Base-by-base conservation (phyloP, 257 asterid species). In the Thymus mandschuricus region DNA sequence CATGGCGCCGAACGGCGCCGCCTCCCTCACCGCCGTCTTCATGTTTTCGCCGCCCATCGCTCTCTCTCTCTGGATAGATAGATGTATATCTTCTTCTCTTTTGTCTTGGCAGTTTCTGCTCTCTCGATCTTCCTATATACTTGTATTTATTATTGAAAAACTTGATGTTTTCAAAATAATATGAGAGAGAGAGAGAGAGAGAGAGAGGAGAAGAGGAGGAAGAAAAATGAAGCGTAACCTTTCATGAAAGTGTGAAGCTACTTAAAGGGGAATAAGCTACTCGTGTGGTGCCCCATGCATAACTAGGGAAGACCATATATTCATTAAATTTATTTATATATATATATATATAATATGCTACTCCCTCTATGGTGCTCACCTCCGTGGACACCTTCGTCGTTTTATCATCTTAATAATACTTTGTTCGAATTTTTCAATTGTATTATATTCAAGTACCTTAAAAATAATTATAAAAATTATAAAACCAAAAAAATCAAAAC, bases 261-360 rank as follows among this genome's bases (percentile, higher is more conserved):
- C 82, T 81, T 74, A 43, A 33, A 48, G 68, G 92, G 67, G 97
- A 88, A 82, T 27, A 61, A 77, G 97, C 96, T 78, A 88, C 95
- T 88, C 97, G 97, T 44, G 81, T 79, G 75, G 77, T 78, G 91
- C 64, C 87, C 92, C 96, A 80, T 78, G 80, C 92, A 80, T 69
- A 31, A 58, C 34, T 38, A 76, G 73, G 72, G 70, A 81, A 72
- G 82, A 66, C 83, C 73, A 76, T 76, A 31, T 60, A 38, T 69
- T 46, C 66, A 56, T 65, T 21, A 21, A 13, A 10, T 51, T 48
- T 6, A 3, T 38, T 3, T 4, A 38, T 81, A 65, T 74, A 9
- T 46, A 3, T 3, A 60, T 49, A 4, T 13, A 8, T 9, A 9
- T 21, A 21, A 21, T 21, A 21, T 21, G 21, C 21, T 21, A 21